These are phyloP conservation scores for Coemansia erecta DNA, from an alignment of 192 early-diverging fungal species.

Conservation along the genomic window DNA sequence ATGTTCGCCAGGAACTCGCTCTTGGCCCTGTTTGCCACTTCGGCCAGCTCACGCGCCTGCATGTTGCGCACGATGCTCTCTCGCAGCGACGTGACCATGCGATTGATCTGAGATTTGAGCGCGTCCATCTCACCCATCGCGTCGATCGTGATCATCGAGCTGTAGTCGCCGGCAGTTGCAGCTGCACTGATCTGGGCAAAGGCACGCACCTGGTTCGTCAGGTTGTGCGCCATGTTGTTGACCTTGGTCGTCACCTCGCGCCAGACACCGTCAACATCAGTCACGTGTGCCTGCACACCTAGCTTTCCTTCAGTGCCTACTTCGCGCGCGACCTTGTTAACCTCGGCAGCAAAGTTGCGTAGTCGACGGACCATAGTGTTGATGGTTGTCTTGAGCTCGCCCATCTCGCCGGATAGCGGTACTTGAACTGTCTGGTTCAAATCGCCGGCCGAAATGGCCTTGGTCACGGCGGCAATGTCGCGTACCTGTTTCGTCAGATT, in stretches of 20 bases:
- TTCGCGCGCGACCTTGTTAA: slow-evolving; percentile 62
- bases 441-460: slow-evolving; percentile 64
- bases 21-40: slow-evolving; percentile 79
- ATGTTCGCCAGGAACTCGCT: slow-evolving; percentile 74
- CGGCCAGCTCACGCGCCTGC: slow-evolving; percentile 74
- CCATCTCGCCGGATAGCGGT: slow-evolving; percentile 58
- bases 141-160: slow-evolving; percentile 71
- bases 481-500: slow-evolving; percentile 69
- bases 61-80: slow-evolving; percentile 77
- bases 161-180: slow-evolving; percentile 69
- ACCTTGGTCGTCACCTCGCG: slow-evolving; percentile 73
- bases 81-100: slow-evolving; percentile 76
- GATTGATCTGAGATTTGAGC: slow-evolving; percentile 80
- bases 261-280: slow-evolving; percentile 73
- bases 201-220: slow-evolving; percentile 76
- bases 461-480: slow-evolving; percentile 66
- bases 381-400: slow-evolving; percentile 60
- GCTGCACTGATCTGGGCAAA: slow-evolving; percentile 77
- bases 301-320: slow-evolving; percentile 73
- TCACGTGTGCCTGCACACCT: slow-evolving; percentile 72
- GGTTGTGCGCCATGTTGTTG: slow-evolving; percentile 71
- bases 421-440: slow-evolving; percentile 55
- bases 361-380: slow-evolving; percentile 64
- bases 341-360: slow-evolving; percentile 60
- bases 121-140: slow-evolving; percentile 84